Percentiles rank a stretch among this genome's conserved stretches.
Conservation (phyloP, 2,329 filamentous ascomycete species). For the Rosellinia necatrix region DNA sequence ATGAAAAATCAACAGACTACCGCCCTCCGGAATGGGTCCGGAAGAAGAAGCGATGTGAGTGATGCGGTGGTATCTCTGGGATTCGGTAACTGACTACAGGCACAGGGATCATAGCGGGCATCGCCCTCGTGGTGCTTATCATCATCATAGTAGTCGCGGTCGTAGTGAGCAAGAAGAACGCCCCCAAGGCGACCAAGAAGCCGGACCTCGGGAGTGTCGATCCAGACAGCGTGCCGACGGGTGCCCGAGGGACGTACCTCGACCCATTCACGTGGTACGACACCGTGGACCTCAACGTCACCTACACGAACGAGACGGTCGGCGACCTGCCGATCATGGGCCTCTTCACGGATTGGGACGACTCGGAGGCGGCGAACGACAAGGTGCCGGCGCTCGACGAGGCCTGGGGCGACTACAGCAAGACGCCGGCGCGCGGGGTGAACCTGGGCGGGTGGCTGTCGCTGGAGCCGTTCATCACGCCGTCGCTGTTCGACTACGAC, state of each 20-base stretch:
- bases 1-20: constrained; percentile 52
- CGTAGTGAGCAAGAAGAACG: constrained; percentile 66
- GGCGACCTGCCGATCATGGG: constrained; percentile 92
- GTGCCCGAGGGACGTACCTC: constrained; percentile 74
- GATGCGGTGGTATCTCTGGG: constrained; percentile 24
- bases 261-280: constrained; percentile 94
- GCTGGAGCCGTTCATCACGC: constrained; percentile 93
- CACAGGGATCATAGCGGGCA: constrained; percentile 60
- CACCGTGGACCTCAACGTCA: constrained; percentile 89
- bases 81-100: constrained; percentile 33
- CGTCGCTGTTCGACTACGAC: constrained; percentile 81
- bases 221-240: constrained; percentile 62
- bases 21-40: constrained; percentile 47
- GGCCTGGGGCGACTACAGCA: constrained; percentile 75
- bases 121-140: constrained; percentile 60
- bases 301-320: constrained; percentile 83
- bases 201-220: constrained; percentile 58
- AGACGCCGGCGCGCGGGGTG: constrained; percentile 81
- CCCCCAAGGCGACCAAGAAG: constrained; percentile 42
- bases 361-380: constrained; percentile 76
- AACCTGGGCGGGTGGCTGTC: constrained; percentile 95
- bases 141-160: constrained; percentile 72
- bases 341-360: constrained; percentile 82
- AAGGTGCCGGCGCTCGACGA: constrained; percentile 79
- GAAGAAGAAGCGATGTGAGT: constrained; percentile 66